Conservation (phyloP, 1,139 yeast species). For the Candida sp. region DNA sequence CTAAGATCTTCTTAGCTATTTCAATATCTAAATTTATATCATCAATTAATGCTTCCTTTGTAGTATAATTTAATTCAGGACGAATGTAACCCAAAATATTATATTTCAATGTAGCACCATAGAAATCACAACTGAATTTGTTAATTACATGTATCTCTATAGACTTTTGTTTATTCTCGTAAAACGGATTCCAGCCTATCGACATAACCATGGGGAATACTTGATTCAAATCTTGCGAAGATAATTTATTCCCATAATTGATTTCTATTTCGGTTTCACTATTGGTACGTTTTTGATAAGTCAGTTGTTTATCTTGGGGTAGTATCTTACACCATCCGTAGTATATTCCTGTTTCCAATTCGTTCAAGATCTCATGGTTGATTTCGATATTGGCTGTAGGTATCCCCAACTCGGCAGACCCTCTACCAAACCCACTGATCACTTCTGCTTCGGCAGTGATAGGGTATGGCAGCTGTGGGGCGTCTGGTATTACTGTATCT, state of each 20-base stretch:
- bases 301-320: conserved; percentile 15
- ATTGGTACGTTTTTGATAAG: conserved; percentile 13
- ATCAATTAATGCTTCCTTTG: conserved; percentile 79
- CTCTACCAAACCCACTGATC: conserved; percentile 92
- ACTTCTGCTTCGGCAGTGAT: conserved; percentile 53
- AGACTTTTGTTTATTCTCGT: conserved; percentile 70
- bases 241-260: conserved; percentile 58
- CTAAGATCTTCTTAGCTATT: conserved; percentile 54
- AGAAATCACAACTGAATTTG: conserved; percentile 63
- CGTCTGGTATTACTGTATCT: conserved; percentile 36
- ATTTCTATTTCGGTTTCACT: conserved; percentile 47
- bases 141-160: conserved; percentile 89
- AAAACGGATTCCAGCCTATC: conserved; percentile 95
- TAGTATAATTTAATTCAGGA: conserved; percentile 85
- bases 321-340: conserved; percentile 71
- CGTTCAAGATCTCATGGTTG: conserved; percentile 35
- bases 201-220: conserved; percentile 90
- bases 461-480: conserved; percentile 65
- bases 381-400: conserved; percentile 94
- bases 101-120: conserved; percentile 74
- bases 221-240: conserved; percentile 29
- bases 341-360: conserved; percentile 79
- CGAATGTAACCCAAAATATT: conserved; percentile 84
- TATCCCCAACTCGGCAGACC: conserved; percentile 87
- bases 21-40: conserved; percentile 82